Conservation (phyloP, 345 rosid species). For the Camelina laxa region DNA sequence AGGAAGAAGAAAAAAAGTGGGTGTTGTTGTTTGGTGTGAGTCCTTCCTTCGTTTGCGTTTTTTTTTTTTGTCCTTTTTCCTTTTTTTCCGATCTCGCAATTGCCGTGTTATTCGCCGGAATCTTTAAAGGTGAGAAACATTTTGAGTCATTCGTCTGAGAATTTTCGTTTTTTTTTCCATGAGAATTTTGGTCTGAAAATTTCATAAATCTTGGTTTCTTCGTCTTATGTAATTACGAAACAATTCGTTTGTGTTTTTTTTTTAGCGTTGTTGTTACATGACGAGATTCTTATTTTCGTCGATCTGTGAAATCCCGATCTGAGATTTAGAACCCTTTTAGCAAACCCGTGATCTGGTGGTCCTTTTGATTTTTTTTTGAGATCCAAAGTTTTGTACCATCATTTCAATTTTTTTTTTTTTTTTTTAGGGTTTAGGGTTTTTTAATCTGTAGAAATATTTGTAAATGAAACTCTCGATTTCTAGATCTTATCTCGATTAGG, state of each 20-base stretch:
- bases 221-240: neutral
- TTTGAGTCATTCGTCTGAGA: neutral
- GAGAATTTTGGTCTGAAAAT: neutral
- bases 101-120: conserved; percentile 41
- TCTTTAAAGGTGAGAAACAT: conserved; percentile 32
- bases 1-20: conserved; percentile 33
- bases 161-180: neutral
- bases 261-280: neutral
- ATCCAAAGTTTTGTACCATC: neutral
- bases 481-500: conserved; percentile 30
- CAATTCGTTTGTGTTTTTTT: neutral
- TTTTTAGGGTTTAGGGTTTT: conserved; percentile 39
- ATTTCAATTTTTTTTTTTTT: neutral
- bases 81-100: conserved; percentile 47
- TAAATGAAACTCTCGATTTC: conserved; percentile 7
- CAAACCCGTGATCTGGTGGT: conserved; percentile 11
- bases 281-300: neutral
- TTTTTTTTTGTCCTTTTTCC: conserved; percentile 2
- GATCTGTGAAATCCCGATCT: conserved; percentile 41
- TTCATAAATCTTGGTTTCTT: neutral
- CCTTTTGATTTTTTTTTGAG: conserved; percentile 8
- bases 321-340: conserved; percentile 16
- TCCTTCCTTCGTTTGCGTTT: conserved; percentile 34
- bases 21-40: conserved; percentile 26
- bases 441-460: neutral